Conservation (phyloP, 805 yeast species). For the Cyberlindnera mycetangii region DNA sequence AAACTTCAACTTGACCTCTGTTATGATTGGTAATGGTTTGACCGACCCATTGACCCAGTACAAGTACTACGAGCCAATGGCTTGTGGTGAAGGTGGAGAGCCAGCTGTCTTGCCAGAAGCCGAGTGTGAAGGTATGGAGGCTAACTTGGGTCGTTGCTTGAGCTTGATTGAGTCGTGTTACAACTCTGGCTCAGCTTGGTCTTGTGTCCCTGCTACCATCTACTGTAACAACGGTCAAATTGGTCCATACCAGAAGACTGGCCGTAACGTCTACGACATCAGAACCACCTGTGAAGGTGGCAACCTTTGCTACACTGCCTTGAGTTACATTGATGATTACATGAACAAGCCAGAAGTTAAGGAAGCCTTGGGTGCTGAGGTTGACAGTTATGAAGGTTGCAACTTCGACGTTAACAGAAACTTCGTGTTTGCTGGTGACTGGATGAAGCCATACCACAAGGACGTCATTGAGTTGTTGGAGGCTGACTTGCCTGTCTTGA, state of each 20-base stretch:
- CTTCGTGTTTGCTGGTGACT: slow-evolving; percentile 85
- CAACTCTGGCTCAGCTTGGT: slow-evolving; percentile 65
- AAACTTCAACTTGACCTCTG: slow-evolving; percentile 65
- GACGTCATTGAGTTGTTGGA: slow-evolving; percentile 72
- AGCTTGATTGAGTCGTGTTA: slow-evolving; percentile 77
- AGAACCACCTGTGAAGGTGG: slow-evolving; percentile 74
- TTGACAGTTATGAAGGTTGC: slow-evolving; percentile 71
- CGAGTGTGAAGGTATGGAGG: slow-evolving; percentile 70
- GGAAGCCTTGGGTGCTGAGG: slow-evolving; percentile 87
- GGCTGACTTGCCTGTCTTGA: slow-evolving; percentile 70
- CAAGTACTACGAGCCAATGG: slow-evolving; percentile 85
- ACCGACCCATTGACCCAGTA: slow-evolving; percentile 83
- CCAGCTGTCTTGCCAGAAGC: slow-evolving; percentile 75
- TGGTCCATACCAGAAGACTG: slow-evolving; percentile 80
- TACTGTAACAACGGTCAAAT: slow-evolving; percentile 85
- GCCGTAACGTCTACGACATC: slow-evolving; percentile 88
- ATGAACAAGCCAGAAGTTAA: slow-evolving; percentile 75
- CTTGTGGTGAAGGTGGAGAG: slow-evolving; percentile 89
- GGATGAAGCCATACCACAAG: slow-evolving; percentile 86
- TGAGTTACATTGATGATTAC: slow-evolving; percentile 72
- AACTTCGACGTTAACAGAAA: slow-evolving; percentile 74
- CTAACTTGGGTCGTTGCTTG: slow-evolving; percentile 72
- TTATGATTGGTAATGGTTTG: slow-evolving; percentile 87
- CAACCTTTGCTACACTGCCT: slow-evolving; percentile 73
- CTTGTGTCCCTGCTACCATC: slow-evolving; percentile 87